These are phyloP conservation scores for Penicillium longicatenatum DNA, from an alignment of 495 filamentous ascomycete genomes.

Conservation along the genomic window DNA sequence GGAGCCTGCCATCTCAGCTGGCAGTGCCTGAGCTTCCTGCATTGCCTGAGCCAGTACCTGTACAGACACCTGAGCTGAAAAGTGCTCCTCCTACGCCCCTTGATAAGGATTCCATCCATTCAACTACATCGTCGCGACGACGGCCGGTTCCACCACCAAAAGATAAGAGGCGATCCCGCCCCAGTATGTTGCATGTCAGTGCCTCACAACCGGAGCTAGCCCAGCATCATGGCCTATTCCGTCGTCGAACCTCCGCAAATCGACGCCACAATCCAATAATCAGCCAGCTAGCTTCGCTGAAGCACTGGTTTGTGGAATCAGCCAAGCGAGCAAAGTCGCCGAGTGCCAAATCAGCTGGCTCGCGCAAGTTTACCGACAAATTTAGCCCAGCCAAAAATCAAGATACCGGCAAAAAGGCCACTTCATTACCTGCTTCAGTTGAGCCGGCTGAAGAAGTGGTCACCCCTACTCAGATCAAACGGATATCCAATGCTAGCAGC, in stretches of 20 bases:
- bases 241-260: conserved; percentile 45
- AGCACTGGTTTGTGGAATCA: conserved; percentile 82
- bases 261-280: conserved; percentile 70
- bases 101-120: conserved; percentile 76
- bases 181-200: conserved; percentile 80
- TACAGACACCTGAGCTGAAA: conserved; percentile 41
- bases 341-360: conserved; percentile 35
- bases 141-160: conserved; percentile 85
- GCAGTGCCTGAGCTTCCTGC: conserved; percentile 68
- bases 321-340: conserved; percentile 75
- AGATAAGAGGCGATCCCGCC: conserved; percentile 70
- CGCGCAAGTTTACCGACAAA: conserved; percentile 46
- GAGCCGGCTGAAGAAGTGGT: conserved; percentile 28
- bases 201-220: conserved; percentile 68
- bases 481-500: conserved; percentile 48
- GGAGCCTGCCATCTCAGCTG: conserved; percentile 54
- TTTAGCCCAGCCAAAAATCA: conserved; percentile 45
- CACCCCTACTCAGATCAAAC: conserved; percentile 47
- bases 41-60: conserved; percentile 60
- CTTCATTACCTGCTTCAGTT: conserved; percentile 22
- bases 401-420: conserved; percentile 36
- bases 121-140: conserved; percentile 66
- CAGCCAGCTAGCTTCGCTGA: conserved; percentile 80
- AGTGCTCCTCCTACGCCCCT: conserved; percentile 61
- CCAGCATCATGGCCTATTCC: conserved; percentile 55